Percentiles rank a stretch among this genome's conserved stretches.
Evolutionary conservation across 176 grass and related monocot genomes (phyloP).

Genomic region (Cenchrus fungigraminus): DNA sequence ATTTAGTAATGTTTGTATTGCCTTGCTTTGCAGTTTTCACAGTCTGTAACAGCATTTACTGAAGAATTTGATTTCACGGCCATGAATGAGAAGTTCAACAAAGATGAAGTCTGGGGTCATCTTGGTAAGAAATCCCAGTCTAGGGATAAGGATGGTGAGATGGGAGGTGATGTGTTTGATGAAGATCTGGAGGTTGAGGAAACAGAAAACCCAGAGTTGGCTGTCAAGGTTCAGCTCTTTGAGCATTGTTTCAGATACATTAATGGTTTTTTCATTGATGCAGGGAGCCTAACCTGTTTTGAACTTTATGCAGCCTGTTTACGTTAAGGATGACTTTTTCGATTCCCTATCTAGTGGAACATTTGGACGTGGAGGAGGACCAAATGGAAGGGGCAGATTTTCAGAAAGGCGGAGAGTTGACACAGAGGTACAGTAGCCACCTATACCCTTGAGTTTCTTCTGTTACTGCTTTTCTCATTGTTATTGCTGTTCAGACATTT

Average conservation of each 20-base stretch:
- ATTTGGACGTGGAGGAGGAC: slow-evolving; percentile 70
- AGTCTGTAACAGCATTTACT: slow-evolving; percentile 64
- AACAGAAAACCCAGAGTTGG: slow-evolving; percentile 53
- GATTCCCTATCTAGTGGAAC: slow-evolving; percentile 73
- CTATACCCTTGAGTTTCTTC: background rate
- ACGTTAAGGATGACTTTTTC: slow-evolving; percentile 88
- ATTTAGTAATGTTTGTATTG: slow-evolving; percentile 15
- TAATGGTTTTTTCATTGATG: background rate
- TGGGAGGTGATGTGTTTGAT: slow-evolving; percentile 70
- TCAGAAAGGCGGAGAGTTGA: slow-evolving; percentile 74
- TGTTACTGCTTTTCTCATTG: background rate
- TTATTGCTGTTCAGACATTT: slow-evolving; percentile 65
- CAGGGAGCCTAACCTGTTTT: slow-evolving; percentile 24
- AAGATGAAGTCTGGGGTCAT: slow-evolving; percentile 90
- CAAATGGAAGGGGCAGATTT: slow-evolving; percentile 57
- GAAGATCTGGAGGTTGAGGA: slow-evolving; percentile 60
- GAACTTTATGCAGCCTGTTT: slow-evolving; percentile 59
- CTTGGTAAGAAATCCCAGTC: slow-evolving; percentile 80
- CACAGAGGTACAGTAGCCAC: slow-evolving; percentile 54
- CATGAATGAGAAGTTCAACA: slow-evolving; percentile 97
- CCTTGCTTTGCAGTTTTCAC: slow-evolving; percentile 52
- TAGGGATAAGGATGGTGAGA: slow-evolving; percentile 69
- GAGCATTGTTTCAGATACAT: background rate
- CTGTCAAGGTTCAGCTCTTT: slow-evolving; percentile 47
- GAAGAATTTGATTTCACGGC: slow-evolving; percentile 95